These are phyloP conservation scores for Aspergillus carlsbadensis DNA, from an alignment of 495 filamentous ascomycete species.

Conservation along the genomic window DNA sequence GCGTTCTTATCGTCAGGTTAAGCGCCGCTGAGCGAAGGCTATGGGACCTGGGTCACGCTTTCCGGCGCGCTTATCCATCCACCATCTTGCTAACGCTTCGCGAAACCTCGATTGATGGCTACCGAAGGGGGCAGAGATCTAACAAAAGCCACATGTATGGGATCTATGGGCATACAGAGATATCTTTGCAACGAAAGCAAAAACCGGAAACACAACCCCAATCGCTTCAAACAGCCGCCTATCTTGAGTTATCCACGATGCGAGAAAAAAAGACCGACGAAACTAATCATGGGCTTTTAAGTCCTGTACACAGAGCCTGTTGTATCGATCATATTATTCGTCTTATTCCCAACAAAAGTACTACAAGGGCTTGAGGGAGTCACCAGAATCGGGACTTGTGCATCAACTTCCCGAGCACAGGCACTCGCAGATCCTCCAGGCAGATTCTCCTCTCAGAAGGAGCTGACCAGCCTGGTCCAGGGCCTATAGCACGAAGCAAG, in stretches of 20 bases:
- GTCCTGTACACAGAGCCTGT: not conserved
- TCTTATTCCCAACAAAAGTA: slow-evolving; percentile 15
- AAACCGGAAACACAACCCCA: not conserved
- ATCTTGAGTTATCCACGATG: not conserved
- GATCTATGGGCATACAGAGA: not conserved
- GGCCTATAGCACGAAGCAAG: slow-evolving; percentile 42
- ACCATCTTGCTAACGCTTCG: not conserved
- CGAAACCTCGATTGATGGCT: not conserved
- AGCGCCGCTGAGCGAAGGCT: slow-evolving; percentile 13
- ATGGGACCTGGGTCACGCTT: slow-evolving; percentile 7
- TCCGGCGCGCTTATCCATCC: slow-evolving; percentile 20
- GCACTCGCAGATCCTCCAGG: slow-evolving; percentile 17
- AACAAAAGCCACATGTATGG: too few relatives aligned
- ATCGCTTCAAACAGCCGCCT: slow-evolving; percentile 11
- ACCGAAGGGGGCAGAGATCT: too few relatives aligned
- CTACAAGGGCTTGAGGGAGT: slow-evolving; percentile 5
- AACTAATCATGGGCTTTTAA: not conserved
- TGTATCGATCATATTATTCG: slow-evolving; percentile 11
- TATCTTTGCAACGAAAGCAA: not conserved
- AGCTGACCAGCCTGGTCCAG: slow-evolving; percentile 19
- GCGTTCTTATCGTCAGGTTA: slow-evolving; percentile 16
- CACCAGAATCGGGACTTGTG: slow-evolving; percentile 15
- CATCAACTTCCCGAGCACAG: slow-evolving; percentile 25
- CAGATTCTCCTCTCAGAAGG: slow-evolving; percentile 19
- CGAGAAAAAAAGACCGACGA: not conserved